A percentile compares a stretch with the other conserved stretches of the same genome.
Evolutionary conservation across 1,139 yeast genomes (phyloP).

Genomic region (Pichia sp.): DNA sequence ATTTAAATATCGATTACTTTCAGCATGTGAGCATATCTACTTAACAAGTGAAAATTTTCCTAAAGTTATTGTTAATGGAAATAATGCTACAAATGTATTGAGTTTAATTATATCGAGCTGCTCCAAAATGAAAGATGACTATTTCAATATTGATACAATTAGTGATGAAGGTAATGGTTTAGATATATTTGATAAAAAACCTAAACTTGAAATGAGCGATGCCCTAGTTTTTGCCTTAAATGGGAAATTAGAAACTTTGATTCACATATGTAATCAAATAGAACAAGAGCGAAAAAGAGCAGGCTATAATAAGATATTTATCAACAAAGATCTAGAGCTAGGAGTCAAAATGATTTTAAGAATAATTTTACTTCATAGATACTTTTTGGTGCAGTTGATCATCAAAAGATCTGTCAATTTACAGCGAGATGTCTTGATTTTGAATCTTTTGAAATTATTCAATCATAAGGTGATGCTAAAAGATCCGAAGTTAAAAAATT

Average conservation of each 20-base stretch:
- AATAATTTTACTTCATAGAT: slow-evolving; percentile 54
- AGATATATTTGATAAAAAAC: neutral
- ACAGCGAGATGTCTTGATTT: slow-evolving; percentile 34
- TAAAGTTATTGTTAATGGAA: slow-evolving; percentile 12
- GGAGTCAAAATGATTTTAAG: slow-evolving; percentile 42
- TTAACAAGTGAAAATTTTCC: slow-evolving; percentile 43
- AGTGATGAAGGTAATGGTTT: neutral
- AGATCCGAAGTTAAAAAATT: slow-evolving; percentile 47
- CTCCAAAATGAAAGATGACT: slow-evolving; percentile 19
- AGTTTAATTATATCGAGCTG: slow-evolving; percentile 25
- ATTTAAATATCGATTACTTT: slow-evolving; percentile 30
- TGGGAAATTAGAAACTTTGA: slow-evolving; percentile 27
- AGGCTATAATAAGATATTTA: slow-evolving; percentile 2
- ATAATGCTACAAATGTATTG: slow-evolving; percentile 20
- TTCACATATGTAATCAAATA: slow-evolving; percentile 23
- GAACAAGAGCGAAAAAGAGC: slow-evolving; percentile 18
- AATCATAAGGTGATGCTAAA: slow-evolving; percentile 36
- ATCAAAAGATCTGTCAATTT: slow-evolving; percentile 32
- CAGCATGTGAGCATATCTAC: slow-evolving; percentile 36
- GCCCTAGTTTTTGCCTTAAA: slow-evolving; percentile 29
- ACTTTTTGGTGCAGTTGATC: slow-evolving; percentile 28
- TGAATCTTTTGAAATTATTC: slow-evolving; percentile 41
- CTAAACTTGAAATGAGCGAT: slow-evolving; percentile 22
- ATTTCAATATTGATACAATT: neutral
- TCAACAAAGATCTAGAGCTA: slow-evolving; percentile 20